phyloP scores from a whole-genome alignment of 2,329 filamentous ascomycete species.

The Pseudopyrenochaeta lycopersici region DNA sequence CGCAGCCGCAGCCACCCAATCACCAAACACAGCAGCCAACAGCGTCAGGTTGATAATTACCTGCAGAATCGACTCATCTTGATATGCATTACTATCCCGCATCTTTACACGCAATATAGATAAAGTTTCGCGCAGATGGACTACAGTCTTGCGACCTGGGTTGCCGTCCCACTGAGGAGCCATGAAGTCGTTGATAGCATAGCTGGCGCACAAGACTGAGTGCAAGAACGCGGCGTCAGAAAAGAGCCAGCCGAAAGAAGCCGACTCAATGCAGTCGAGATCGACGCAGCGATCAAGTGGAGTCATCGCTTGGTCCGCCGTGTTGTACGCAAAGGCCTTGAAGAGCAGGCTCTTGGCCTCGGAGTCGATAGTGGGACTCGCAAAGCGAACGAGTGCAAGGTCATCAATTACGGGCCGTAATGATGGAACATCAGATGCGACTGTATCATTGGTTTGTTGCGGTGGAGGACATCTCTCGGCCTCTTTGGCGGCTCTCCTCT shows the following conservation, averaged over 20 bases:
- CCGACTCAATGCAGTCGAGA: conserved; percentile 12
- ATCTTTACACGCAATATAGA: conserved; percentile 11
- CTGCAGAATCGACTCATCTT: conserved; percentile 14
- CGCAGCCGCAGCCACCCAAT: conserved; percentile 16
- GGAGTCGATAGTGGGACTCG: conserved; percentile 4
- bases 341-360: conserved; percentile 9
- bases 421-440: no score
- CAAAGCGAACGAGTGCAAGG: conserved; percentile 8
- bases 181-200: conserved; percentile 15
- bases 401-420: background rate
- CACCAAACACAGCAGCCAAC: conserved; percentile 16
- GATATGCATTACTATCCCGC: conserved; percentile 4
- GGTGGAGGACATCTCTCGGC: no score
- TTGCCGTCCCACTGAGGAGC: conserved; percentile 5
- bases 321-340: conserved; percentile 12
- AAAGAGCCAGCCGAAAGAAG: conserved; percentile 13
- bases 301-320: conserved; percentile 6
- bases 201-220: conserved; percentile 13
- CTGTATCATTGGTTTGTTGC: no score
- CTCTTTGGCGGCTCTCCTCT: no score
- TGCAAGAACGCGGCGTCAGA: conserved; percentile 19
- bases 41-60: conserved; percentile 22
- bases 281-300: conserved; percentile 16
- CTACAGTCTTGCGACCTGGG: conserved; percentile 9
- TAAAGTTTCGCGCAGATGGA: conserved; percentile 19